Percentiles rank a stretch among this genome's conserved stretches.
Conservation (phyloP, 306 rosid species). For the Glycine latifolia region DNA sequence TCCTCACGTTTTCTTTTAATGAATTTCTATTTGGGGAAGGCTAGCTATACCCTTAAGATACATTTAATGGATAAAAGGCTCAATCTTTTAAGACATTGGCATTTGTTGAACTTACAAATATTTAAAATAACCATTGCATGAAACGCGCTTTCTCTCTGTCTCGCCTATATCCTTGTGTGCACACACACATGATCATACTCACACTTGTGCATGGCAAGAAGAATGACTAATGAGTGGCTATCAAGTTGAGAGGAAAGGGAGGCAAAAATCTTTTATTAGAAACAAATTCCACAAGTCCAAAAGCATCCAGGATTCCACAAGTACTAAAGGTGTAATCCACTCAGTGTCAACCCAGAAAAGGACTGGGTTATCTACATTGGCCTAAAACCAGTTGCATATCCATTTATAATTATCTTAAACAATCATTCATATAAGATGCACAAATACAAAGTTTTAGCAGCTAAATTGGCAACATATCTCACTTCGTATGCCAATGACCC, state of each 20-base stretch:
- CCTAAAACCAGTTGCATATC: conserved; percentile 17
- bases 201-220: not conserved
- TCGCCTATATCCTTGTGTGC: not conserved
- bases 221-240: not conserved
- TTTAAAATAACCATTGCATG: not conserved
- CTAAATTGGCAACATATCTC: not conserved
- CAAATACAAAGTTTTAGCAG: conserved; percentile 25
- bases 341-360: not conserved
- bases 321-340: not conserved
- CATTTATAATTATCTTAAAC: not conserved
- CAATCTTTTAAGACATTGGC: not conserved
- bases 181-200: not conserved
- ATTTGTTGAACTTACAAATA: not conserved
- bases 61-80: not conserved
- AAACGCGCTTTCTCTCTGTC: not conserved
- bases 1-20: conserved; percentile 7
- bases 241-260: conserved; percentile 28
- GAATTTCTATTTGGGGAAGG: not conserved
- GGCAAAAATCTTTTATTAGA: not conserved
- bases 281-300: conserved; percentile 20
- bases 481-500: not conserved
- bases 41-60: conserved; percentile 12
- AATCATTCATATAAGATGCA: not conserved
- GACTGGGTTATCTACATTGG: not conserved
- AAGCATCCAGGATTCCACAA: not conserved